Evolutionary conservation across 2,329 filamentous ascomycete genomes (phyloP).

Genomic region (Penicillium rolfsii): DNA sequence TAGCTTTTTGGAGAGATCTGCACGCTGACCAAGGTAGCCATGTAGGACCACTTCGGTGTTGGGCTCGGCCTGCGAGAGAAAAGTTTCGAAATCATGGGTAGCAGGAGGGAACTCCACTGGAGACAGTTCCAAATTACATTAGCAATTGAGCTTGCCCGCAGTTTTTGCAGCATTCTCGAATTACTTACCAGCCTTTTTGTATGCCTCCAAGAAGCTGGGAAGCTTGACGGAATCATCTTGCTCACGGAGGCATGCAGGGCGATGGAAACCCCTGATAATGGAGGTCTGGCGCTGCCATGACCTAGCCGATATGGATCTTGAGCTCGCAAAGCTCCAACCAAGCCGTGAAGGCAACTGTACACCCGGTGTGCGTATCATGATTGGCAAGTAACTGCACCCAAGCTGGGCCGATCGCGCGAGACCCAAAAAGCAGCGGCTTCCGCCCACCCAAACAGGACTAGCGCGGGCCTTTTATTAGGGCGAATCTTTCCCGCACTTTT

Average conservation of each 20-base stretch:
- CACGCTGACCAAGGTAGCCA: conserved; percentile 73
- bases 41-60: conserved; percentile 58
- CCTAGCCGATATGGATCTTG: conserved; percentile 3
- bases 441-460: conserved; percentile 32
- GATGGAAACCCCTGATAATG: conserved; percentile 29
- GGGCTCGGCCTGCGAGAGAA: conserved; percentile 36
- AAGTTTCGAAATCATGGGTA: conserved; percentile 45
- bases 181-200: conserved; percentile 50
- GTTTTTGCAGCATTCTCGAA: not conserved
- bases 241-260: conserved; percentile 27
- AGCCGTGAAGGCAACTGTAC: conserved; percentile 32
- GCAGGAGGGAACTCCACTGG: conserved; percentile 53
- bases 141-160: not conserved
- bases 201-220: conserved; percentile 44
- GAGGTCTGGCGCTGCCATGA: conserved; percentile 12
- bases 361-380: conserved; percentile 31
- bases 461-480: conserved; percentile 30
- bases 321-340: conserved; percentile 44
- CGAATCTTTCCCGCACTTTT: conserved; percentile 32
- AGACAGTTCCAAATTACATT: conserved; percentile 9
- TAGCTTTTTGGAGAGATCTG: conserved; percentile 69
- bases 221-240: conserved; percentile 20
- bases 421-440: conserved; percentile 12
- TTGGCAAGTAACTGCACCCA: not conserved
- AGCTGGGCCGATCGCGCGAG: conserved; percentile 3